These are phyloP conservation scores for Venturia effusa DNA, from an alignment of 2,329 filamentous ascomycete genomes.

Conservation along the genomic window DNA sequence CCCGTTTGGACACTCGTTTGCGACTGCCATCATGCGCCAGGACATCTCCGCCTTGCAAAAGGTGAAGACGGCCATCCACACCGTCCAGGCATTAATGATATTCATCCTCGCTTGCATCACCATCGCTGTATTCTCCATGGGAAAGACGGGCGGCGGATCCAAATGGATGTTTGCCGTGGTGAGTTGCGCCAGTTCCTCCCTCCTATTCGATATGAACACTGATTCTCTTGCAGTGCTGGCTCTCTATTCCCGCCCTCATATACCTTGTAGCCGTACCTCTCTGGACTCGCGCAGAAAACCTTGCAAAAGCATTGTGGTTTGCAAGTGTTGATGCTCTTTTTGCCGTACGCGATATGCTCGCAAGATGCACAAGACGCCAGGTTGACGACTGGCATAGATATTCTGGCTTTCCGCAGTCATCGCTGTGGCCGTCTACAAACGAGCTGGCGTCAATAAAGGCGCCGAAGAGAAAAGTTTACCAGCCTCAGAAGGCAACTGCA, in stretches of 20 bases:
- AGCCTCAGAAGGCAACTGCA: slow-evolving; percentile 34
- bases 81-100: slow-evolving; percentile 42
- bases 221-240: slow-evolving; percentile 44
- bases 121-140: slow-evolving; percentile 46
- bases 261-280: slow-evolving; percentile 51
- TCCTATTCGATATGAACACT: background rate
- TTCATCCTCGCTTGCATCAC: slow-evolving; percentile 48
- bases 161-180: slow-evolving; percentile 49
- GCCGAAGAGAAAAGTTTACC: slow-evolving; percentile 30
- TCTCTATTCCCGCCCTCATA: slow-evolving; percentile 46
- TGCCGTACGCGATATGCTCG: slow-evolving; percentile 17
- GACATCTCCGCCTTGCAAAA: slow-evolving; percentile 39
- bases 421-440: slow-evolving; percentile 45
- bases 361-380: background rate
- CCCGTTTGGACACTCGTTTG: background rate
- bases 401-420: slow-evolving; percentile 51
- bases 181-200: slow-evolving; percentile 18
- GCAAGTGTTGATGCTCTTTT: slow-evolving; percentile 44
- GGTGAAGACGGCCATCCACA: slow-evolving; percentile 45
- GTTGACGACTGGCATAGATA: slow-evolving; percentile 21
- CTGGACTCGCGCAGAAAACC: slow-evolving; percentile 46
- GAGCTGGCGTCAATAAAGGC: slow-evolving; percentile 41
- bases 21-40: slow-evolving; percentile 27
- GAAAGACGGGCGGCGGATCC: slow-evolving; percentile 41
- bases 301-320: slow-evolving; percentile 51